Percentiles rank a stretch among this genome's conserved stretches.
These are phyloP conservation scores for Trichoderma cornu-damae DNA, from an alignment of 2,329 filamentous ascomycete genomes.

Conservation along the genomic window DNA sequence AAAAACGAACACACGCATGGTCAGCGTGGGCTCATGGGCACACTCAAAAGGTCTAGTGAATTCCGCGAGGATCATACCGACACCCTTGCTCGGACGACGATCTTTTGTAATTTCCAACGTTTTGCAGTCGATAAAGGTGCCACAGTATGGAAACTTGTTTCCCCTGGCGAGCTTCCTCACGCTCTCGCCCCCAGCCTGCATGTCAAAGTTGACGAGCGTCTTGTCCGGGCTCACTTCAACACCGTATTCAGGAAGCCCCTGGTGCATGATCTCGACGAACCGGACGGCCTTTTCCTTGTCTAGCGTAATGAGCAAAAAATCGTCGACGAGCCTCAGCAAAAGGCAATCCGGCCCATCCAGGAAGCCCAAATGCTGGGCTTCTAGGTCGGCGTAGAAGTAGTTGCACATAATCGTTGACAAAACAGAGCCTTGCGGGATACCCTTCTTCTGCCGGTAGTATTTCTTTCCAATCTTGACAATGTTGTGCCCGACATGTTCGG, in stretches of 20 bases:
- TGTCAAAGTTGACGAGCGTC: slow-evolving; percentile 78
- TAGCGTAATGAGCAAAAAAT: slow-evolving; percentile 84
- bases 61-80: not conserved
- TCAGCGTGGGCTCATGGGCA: not conserved
- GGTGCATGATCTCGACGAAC: slow-evolving; percentile 78
- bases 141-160: slow-evolving; percentile 79
- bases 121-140: slow-evolving; percentile 66
- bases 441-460: slow-evolving; percentile 78
- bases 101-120: slow-evolving; percentile 73
- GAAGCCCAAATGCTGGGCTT: slow-evolving; percentile 64
- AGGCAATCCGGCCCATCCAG: slow-evolving; percentile 53
- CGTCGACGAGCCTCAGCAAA: slow-evolving; percentile 79
- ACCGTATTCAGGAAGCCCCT: slow-evolving; percentile 72
- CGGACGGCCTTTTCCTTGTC: slow-evolving; percentile 58
- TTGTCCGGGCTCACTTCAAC: slow-evolving; percentile 72
- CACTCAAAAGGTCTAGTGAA: not conserved
- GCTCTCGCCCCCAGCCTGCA: slow-evolving; percentile 47
- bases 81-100: slow-evolving; percentile 31
- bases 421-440: slow-evolving; percentile 91
- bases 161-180: slow-evolving; percentile 44
- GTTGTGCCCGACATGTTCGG: slow-evolving; percentile 77
- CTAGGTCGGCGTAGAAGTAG: slow-evolving; percentile 90
- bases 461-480: slow-evolving; percentile 84
- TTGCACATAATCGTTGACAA: slow-evolving; percentile 85
- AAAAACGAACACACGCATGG: no score